Evolutionary conservation across 176 grass and related monocot genomes (phyloP).

Genomic region (Oryza longistaminata): DNA sequence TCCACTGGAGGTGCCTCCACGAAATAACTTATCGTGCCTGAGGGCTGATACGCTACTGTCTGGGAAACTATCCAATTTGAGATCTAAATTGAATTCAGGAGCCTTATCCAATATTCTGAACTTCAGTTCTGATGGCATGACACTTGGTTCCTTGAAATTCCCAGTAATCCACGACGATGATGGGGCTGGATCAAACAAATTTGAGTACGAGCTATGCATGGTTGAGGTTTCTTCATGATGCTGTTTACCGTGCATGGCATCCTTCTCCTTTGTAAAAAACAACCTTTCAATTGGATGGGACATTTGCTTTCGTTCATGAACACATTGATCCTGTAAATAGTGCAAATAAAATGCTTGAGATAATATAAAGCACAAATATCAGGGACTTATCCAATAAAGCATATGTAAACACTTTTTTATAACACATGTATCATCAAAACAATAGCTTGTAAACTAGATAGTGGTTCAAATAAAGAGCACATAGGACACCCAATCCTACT

Average conservation of each 20-base stretch:
- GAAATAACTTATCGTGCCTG: conserved; percentile 27
- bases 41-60: conserved; percentile 27
- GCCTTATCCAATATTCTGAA: conserved; percentile 48
- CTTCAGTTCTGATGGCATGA: conserved; percentile 40
- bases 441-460: conserved; percentile 9
- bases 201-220: conserved; percentile 33
- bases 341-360: neutral
- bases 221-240: conserved; percentile 40
- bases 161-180: conserved; percentile 30
- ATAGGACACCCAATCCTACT: neutral
- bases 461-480: neutral
- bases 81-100: conserved; percentile 41
- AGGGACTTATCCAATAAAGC: neutral
- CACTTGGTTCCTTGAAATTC: conserved; percentile 31
- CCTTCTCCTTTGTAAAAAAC: conserved; percentile 44
- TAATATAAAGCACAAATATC: neutral
- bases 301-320: conserved; percentile 28
- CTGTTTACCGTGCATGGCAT: conserved; percentile 36
- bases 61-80: conserved; percentile 37
- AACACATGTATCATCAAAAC: conserved; percentile 6
- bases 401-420: neutral
- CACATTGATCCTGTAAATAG: conserved; percentile 39
- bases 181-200: conserved; percentile 45
- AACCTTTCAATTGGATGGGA: conserved; percentile 52
- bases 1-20: conserved; percentile 33